Percentiles rank a stretch among this genome's conserved stretches.
These are phyloP conservation scores for Liquidambar formosana DNA, from an alignment of 164 flowering plant species.

Conservation along the genomic window DNA sequence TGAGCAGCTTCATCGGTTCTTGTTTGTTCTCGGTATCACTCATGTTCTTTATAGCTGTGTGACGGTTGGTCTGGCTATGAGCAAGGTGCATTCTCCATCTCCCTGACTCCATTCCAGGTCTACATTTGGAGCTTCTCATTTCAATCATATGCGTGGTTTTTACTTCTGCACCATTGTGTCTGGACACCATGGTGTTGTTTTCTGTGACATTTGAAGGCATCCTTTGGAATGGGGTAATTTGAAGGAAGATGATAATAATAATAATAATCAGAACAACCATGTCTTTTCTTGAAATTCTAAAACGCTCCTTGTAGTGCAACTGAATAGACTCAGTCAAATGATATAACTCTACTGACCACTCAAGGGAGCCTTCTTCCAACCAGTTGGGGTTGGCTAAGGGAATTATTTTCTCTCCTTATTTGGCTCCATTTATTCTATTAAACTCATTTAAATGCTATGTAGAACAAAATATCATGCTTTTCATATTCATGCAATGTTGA, in stretches of 20 bases:
- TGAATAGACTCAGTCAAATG: background rate
- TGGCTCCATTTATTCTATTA: background rate
- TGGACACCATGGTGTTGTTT: background rate
- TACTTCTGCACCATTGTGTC: no score
- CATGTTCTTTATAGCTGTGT: constrained; percentile 85
- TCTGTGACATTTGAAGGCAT: background rate
- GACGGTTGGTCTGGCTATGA: constrained; percentile 74
- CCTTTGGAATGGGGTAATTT: background rate
- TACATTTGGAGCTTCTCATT: background rate
- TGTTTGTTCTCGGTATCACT: constrained; percentile 91
- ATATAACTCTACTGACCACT: background rate
- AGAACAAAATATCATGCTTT: background rate
- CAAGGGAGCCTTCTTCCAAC: background rate
- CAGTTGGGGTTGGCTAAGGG: background rate
- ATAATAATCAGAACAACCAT: no score
- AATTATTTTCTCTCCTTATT: background rate
- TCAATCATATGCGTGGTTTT: background rate
- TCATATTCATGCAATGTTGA: background rate
- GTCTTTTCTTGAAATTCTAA: background rate
- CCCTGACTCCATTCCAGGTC: background rate
- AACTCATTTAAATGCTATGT: background rate
- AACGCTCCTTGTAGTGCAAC: background rate
- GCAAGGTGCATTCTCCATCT: constrained; percentile 54
- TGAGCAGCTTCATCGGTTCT: constrained; percentile 86
- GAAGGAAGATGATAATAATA: background rate